A percentile compares a stretch with the other conserved stretches of the same genome.
These are phyloP conservation scores for Candida sanyaensis DNA, from an alignment of 1,139 yeast genomes.

Conservation along the genomic window DNA sequence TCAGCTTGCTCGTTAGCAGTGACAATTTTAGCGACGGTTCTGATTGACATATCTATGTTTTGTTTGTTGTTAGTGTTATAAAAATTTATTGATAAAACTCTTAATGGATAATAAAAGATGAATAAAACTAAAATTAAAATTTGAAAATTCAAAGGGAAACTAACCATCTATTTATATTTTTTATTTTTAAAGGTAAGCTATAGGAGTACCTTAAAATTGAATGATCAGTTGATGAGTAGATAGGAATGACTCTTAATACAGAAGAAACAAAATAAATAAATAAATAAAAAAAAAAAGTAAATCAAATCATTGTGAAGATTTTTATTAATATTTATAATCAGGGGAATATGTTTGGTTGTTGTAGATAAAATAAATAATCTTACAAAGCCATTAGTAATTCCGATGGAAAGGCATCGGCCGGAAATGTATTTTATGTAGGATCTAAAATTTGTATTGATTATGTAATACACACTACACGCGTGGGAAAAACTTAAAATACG, in stretches of 20 bases:
- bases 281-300: no score
- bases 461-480: no score
- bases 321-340: conserved; percentile 4
- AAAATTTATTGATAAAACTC: conserved; percentile 3
- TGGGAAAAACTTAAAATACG: no score
- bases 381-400: conserved; percentile 3
- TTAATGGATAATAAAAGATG: conserved; percentile 8
- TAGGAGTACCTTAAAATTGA: background rate
- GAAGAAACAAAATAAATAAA: background rate
- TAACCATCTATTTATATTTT: conserved; percentile 16
- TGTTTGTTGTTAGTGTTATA: conserved; percentile 7
- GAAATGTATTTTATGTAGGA: background rate
- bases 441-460: no score
- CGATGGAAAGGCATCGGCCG: background rate
- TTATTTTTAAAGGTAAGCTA: background rate
- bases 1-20: conserved; percentile 76
- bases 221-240: background rate
- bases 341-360: background rate
- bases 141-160: conserved; percentile 6
- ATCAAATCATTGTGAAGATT: background rate
- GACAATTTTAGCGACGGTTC: conserved; percentile 62
- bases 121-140: conserved; percentile 12
- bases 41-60: conserved; percentile 15
- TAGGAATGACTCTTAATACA: background rate
- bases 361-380: background rate